phyloP scores from a whole-genome alignment of 139 green algal genomes.

The Asterochloris sp. region DNA sequence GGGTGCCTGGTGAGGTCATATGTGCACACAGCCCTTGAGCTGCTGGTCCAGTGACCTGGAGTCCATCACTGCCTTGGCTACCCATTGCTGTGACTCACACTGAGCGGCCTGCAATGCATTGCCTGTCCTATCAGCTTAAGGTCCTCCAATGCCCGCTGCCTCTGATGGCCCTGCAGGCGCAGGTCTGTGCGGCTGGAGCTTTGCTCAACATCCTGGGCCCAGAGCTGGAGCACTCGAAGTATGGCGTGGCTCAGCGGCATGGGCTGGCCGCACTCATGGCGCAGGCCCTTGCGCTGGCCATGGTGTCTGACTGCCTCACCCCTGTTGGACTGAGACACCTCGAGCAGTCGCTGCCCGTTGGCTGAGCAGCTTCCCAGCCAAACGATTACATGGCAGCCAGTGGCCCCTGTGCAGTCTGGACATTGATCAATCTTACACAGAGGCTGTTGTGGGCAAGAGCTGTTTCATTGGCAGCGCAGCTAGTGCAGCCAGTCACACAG shows the following conservation, averaged over 20 bases:
- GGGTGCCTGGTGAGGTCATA: background rate
- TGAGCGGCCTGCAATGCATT: background rate
- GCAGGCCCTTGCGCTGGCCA: background rate
- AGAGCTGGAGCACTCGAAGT: constrained; percentile 9
- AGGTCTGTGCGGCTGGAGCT: constrained; percentile 10
- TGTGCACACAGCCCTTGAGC: background rate
- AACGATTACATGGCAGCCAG: no score
- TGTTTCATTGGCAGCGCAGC: no score
- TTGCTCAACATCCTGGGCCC: constrained; percentile 13
- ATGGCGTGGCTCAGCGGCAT: background rate
- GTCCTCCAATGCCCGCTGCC: background rate
- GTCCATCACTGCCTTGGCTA: background rate
- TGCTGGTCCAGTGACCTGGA: background rate
- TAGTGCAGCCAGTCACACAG: no score
- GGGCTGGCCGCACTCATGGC: constrained; percentile 5
- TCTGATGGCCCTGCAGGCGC: constrained; percentile 2
- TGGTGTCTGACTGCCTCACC: background rate
- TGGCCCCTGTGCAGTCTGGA: no score
- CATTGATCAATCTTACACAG: no score
- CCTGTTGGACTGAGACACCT: no score
- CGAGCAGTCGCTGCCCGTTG: no score
- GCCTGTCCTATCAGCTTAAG: background rate
- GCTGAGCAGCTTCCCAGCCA: no score
- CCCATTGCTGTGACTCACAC: background rate
- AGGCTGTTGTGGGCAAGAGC: no score